These are phyloP conservation scores for Phytophthora lateralis DNA, from an alignment of 352 stramenopile species.

Conservation along the genomic window DNA sequence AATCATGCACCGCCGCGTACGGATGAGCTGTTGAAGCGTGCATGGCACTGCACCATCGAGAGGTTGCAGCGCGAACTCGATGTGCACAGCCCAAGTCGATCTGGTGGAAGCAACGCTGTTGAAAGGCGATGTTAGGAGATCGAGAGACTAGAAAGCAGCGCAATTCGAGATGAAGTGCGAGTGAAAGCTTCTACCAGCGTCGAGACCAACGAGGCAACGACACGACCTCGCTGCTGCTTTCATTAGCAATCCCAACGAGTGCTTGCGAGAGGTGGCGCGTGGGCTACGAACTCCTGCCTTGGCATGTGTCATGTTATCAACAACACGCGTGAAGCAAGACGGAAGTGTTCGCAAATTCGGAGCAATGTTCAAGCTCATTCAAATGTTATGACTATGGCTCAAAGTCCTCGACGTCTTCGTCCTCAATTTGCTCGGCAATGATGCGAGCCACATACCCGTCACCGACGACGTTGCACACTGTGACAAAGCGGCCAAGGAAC, in stretches of 20 bases:
- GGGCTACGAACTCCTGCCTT: no score
- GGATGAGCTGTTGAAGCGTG: slow-evolving; percentile 24
- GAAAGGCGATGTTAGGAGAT: background rate
- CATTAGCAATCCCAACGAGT: no score
- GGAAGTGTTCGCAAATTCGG: background rate
- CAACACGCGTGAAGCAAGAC: no score
- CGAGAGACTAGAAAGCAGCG: no score
- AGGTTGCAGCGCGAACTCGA: slow-evolving; percentile 8
- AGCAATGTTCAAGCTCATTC: background rate
- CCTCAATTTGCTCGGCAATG: slow-evolving; percentile 76
- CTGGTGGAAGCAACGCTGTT: background rate
- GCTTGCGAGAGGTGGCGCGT: no score
- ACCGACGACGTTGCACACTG: slow-evolving; percentile 71
- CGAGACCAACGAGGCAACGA: background rate
- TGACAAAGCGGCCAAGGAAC: slow-evolving; percentile 75
- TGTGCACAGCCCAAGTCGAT: slow-evolving; percentile 8
- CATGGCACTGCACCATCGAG: slow-evolving; percentile 15
- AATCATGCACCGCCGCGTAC: slow-evolving; percentile 26
- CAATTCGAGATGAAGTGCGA: background rate
- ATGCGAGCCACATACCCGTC: slow-evolving; percentile 78
- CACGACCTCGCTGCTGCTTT: no score
- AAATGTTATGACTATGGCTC: slow-evolving; percentile 18
- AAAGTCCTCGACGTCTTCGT: slow-evolving; percentile 39
- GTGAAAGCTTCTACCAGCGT: background rate
- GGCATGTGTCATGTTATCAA: no score